Percentiles rank a stretch among this genome's conserved stretches.
These are phyloP conservation scores for Sambucus nigra DNA, from an alignment of 129 eudicot genomes.

Conservation along the genomic window DNA sequence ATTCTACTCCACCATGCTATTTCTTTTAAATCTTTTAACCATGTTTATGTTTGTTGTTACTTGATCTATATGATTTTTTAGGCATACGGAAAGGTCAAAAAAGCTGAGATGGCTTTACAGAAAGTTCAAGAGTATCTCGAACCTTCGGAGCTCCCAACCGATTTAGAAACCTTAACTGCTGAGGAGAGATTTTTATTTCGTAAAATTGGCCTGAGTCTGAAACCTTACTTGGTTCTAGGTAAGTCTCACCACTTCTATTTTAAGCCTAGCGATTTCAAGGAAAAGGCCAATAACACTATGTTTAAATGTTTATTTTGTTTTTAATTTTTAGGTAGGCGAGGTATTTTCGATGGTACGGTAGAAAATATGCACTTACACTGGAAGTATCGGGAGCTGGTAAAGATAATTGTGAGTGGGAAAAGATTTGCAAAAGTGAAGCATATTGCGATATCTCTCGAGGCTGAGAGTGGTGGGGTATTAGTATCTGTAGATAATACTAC, in stretches of 20 bases:
- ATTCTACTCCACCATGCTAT: too few species aligned
- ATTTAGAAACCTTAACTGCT: slow-evolving; percentile 68
- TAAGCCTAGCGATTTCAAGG: neutral
- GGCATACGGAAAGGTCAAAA: slow-evolving; percentile 67
- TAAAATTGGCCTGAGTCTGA: slow-evolving; percentile 91
- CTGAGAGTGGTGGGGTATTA: slow-evolving; percentile 96
- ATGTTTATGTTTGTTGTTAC: too few species aligned
- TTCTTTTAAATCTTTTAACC: too few species aligned
- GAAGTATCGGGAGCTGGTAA: slow-evolving; percentile 90
- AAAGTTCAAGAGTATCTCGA: slow-evolving; percentile 55
- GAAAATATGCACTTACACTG: slow-evolving; percentile 96
- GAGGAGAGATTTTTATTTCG: slow-evolving; percentile 87
- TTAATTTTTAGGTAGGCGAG: slow-evolving; percentile 73
- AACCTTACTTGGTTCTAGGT: slow-evolving; percentile 81
- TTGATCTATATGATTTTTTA: slow-evolving; percentile 10
- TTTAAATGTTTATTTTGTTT: too few species aligned
- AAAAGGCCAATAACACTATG: neutral
- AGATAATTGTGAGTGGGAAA: slow-evolving; percentile 65
- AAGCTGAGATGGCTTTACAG: slow-evolving; percentile 61
- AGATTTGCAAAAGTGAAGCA: slow-evolving; percentile 63
- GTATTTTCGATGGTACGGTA: slow-evolving; percentile 81
- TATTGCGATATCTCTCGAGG: slow-evolving; percentile 77
- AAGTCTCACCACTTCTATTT: slow-evolving; percentile 13
- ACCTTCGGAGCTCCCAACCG: slow-evolving; percentile 68
- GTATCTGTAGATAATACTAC: slow-evolving; percentile 73